Percentiles rank a stretch among this genome's conserved stretches.
These are phyloP conservation scores for Flaveria floridana DNA, from an alignment of 140 eudicot genomes.

Conservation along the genomic window DNA sequence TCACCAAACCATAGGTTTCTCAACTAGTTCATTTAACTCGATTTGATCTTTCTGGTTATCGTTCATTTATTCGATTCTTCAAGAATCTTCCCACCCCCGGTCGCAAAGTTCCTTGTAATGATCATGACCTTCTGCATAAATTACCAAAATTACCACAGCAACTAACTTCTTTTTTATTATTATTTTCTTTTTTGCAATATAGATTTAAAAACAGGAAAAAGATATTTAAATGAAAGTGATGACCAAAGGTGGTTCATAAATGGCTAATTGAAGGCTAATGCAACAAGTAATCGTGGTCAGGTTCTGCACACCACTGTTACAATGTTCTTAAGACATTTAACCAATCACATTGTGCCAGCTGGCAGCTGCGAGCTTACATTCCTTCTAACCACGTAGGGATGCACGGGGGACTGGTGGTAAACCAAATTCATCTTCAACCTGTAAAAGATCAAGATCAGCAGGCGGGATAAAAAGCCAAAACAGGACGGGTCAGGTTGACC, in stretches of 20 bases:
- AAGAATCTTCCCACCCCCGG: neutral
- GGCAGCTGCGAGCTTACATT: neutral
- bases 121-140: neutral
- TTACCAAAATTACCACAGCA: too few relatives aligned
- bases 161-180: too few relatives aligned
- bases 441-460: conserved; percentile 20
- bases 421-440: conserved; percentile 76
- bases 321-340: neutral
- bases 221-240: too few relatives aligned
- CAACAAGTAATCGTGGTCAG: too few relatives aligned
- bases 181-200: too few relatives aligned
- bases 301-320: neutral
- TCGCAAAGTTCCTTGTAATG: neutral
- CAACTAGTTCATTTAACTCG: neutral
- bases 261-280: too few relatives aligned
- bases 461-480: conserved; percentile 8
- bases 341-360: neutral
- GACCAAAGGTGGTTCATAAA: neutral
- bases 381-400: conserved; percentile 57
- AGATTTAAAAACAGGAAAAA: too few relatives aligned
- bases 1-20: too few relatives aligned
- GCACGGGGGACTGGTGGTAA: conserved; percentile 75
- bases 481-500: neutral
- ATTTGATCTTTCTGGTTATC: neutral
- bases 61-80: neutral